Conservation (phyloP, 495 filamentous ascomycete genomes). For the Lichenothelia convexa region DNA sequence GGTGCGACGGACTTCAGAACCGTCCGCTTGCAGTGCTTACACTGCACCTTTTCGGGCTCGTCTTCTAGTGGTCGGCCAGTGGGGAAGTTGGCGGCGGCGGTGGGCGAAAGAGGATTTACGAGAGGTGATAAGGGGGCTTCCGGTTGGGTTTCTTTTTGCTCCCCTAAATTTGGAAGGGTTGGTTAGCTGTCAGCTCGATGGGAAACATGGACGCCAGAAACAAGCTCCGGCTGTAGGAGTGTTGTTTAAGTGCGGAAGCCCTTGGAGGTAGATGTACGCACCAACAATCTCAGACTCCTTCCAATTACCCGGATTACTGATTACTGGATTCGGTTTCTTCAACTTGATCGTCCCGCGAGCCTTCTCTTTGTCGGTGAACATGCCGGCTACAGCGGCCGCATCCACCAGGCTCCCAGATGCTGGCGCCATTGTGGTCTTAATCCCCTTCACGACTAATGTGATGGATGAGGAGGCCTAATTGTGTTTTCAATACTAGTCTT, state of each 20-base stretch:
- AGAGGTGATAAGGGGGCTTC: conserved; percentile 30
- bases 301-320: conserved; percentile 4
- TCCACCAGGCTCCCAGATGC: not conserved
- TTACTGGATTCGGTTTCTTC: conserved; percentile 39
- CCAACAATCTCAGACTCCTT: conserved; percentile 38
- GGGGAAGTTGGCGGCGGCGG: conserved; percentile 48
- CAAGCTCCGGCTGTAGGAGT: not conserved
- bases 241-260: conserved; percentile 2
- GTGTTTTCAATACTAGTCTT: too few relatives aligned
- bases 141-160: too few relatives aligned
- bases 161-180: conserved; percentile 6
- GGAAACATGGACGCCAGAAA: not conserved
- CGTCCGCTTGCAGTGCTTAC: conserved; percentile 27
- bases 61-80: conserved; percentile 45
- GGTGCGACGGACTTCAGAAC: conserved; percentile 17
- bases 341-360: conserved; percentile 42
- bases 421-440: too few relatives aligned
- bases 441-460: too few relatives aligned
- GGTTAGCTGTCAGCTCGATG: not conserved
- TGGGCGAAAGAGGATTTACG: conserved; percentile 57
- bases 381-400: not conserved
- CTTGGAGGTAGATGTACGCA: conserved; percentile 18
- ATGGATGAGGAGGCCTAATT: too few relatives aligned
- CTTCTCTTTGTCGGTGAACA: conserved; percentile 34
- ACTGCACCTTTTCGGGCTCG: conserved; percentile 20